Percentiles rank a stretch among this genome's conserved stretches.
Conservation (phyloP, 495 filamentous ascomycete genomes). For the Hyaloscypha bicolor region DNA sequence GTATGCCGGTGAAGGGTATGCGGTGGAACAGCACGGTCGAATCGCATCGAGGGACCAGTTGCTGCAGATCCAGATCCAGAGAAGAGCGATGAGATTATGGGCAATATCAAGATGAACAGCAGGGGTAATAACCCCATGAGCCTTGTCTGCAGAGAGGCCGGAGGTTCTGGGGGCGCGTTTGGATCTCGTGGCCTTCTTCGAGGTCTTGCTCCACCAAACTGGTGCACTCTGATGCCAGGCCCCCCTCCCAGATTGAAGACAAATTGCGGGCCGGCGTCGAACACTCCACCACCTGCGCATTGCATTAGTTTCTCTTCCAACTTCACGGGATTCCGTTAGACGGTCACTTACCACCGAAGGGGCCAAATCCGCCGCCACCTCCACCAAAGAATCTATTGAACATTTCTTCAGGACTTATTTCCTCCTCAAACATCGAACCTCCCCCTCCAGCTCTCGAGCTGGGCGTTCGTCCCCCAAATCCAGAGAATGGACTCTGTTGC, state of each 20-base stretch:
- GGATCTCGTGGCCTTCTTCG: conserved; percentile 70
- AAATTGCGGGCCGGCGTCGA: conserved; percentile 79
- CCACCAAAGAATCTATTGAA: conserved; percentile 94
- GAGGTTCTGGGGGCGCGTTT: conserved; percentile 54
- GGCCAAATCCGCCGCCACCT: conserved; percentile 61
- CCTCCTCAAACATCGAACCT: conserved; percentile 76
- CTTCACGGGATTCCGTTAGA: background rate
- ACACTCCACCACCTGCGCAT: conserved; percentile 48
- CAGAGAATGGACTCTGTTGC: conserved; percentile 66
- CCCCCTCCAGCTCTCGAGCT: conserved; percentile 46
- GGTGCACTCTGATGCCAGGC: conserved; percentile 80
- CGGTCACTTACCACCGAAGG: conserved; percentile 54
- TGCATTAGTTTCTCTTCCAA: background rate
- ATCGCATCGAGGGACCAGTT: conserved; percentile 69
- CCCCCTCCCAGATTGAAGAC: conserved; percentile 90
- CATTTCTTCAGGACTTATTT: conserved; percentile 95
- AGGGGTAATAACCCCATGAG: conserved; percentile 76
- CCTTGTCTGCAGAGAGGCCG: conserved; percentile 52
- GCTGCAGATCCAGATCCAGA: conserved; percentile 53
- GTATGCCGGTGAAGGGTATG: conserved; percentile 75
- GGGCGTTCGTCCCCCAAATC: conserved; percentile 59
- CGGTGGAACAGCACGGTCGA: conserved; percentile 66
- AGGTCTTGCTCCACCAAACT: conserved; percentile 74
- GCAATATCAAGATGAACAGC: conserved; percentile 85
- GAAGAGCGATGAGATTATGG: conserved; percentile 81